Base-by-base conservation (phyloP, 805 yeast species). In the Saccharomyces jurei region DNA sequence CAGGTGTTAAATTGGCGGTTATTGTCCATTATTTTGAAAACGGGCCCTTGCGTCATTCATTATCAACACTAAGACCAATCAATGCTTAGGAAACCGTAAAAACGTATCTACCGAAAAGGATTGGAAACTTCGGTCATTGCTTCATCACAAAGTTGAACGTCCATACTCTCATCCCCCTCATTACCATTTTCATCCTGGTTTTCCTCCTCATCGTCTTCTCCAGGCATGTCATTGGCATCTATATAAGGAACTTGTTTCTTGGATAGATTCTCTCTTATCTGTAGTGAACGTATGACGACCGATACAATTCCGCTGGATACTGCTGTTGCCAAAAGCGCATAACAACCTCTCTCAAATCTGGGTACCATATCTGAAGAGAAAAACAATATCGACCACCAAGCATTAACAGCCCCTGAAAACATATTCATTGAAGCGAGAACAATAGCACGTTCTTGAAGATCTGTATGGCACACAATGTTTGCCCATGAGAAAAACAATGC, bases 401-500 rank as follows among this genome's bases (percentile, higher is more conserved):
- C 83, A 63, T 81, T 82, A 8, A 81, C 81, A 1, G 84, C 82
- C 60, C 80, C 77, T 29, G 82, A 77, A 65, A 81, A 80, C 83
- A 81, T 81, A 65, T 81, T 81, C 85, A 82, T 81, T 0, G 84
- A 80, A 0, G 84, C 87, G 50, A 83, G 69, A 1, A 82, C 84
- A 49, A 83, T 72, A 0, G 87, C 85, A 62, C 87, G 74, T 61
- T 81, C 85, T 69, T 83, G 82, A 27, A 80, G 65, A 64, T 84
- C 88, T 57, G 79, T 74, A 31, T 77, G 74, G 57, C 84, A 80
- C 1, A 81, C 79, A 49, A 80, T 71, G 59, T 82, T 82, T 2
- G 84, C 84, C 86, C 87, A 82, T 0, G 86, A 80, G 51, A 83
- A 79, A 64, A 80, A 79, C 0, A 78, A 74, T 0, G 87, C 79